Evolutionary conservation across 2,329 filamentous ascomycete genomes (phyloP).

Genomic region (Fusarium xylarioides): DNA sequence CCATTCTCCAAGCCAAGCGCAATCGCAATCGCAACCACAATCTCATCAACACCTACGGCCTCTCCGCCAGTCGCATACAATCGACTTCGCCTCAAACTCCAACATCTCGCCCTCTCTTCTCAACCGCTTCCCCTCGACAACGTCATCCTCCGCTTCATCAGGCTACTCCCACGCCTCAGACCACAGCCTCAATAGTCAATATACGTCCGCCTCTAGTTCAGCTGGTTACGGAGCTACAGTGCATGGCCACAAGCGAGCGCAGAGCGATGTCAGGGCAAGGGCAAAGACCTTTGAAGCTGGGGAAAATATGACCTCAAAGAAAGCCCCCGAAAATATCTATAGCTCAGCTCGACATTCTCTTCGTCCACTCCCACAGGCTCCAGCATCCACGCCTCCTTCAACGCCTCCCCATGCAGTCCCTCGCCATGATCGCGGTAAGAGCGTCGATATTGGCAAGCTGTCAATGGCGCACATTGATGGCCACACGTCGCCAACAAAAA

Average conservation of each 20-base stretch:
- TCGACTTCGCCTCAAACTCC: slow-evolving; percentile 57
- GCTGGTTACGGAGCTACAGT: slow-evolving; percentile 55
- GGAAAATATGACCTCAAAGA: slow-evolving; percentile 55
- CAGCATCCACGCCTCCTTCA: slow-evolving; percentile 56
- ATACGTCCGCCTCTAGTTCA: slow-evolving; percentile 73
- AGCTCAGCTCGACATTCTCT: slow-evolving; percentile 79
- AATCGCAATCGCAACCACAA: slow-evolving; percentile 26
- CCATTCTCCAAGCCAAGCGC: slow-evolving; percentile 26
- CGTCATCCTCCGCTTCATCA: slow-evolving; percentile 76
- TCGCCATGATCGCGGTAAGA: slow-evolving; percentile 68
- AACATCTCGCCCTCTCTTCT: slow-evolving; percentile 50
- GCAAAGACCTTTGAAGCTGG: slow-evolving; percentile 58
- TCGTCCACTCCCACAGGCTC: slow-evolving; percentile 75
- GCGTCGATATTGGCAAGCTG: slow-evolving; percentile 67
- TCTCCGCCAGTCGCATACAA: slow-evolving; percentile 64
- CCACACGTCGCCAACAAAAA: slow-evolving; percentile 48
- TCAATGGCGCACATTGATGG: slow-evolving; percentile 58
- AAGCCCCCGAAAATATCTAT: slow-evolving; percentile 71
- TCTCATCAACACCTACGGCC: slow-evolving; percentile 31
- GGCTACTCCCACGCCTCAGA: slow-evolving; percentile 70
- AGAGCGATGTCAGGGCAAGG: slow-evolving; percentile 73
- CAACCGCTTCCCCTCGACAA: slow-evolving; percentile 73
- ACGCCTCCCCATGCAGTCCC: slow-evolving; percentile 49
- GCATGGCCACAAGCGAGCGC: slow-evolving; percentile 74
- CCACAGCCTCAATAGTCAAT: slow-evolving; percentile 66